These are phyloP conservation scores for Yamadazyma mexicana DNA, from an alignment of 1,139 yeast species.

Conservation along the genomic window DNA sequence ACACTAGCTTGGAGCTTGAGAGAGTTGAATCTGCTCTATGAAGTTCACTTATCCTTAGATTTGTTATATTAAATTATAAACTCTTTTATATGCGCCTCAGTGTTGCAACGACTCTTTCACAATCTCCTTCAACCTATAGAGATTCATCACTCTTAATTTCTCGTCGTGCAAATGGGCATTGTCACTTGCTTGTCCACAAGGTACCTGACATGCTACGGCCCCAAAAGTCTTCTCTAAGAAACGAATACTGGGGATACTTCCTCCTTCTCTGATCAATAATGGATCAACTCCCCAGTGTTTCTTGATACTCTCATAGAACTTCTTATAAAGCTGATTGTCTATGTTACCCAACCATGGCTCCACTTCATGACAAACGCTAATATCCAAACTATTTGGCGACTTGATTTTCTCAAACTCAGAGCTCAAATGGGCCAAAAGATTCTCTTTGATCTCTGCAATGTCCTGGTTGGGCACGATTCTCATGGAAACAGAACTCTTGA, in stretches of 20 bases:
- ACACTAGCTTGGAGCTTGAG: too few species aligned
- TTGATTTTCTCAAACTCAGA: constrained; percentile 33
- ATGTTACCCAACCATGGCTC: constrained; percentile 98
- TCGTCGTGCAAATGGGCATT: constrained; percentile 93
- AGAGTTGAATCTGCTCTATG: too few species aligned
- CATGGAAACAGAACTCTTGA: constrained; percentile 73
- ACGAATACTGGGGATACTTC: constrained; percentile 89
- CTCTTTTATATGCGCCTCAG: constrained; percentile 7
- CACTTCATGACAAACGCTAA: constrained; percentile 75
- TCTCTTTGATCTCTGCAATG: constrained; percentile 52
- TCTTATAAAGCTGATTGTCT: constrained; percentile 65
- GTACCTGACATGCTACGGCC: constrained; percentile 93
- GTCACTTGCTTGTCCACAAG: constrained; percentile 95
- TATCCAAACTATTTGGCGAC: constrained; percentile 59
- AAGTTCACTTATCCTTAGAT: too few species aligned
- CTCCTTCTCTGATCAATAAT: constrained; percentile 89
- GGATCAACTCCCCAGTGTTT: constrained; percentile 73
- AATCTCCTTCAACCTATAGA: constrained; percentile 71
- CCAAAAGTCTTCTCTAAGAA: constrained; percentile 76
- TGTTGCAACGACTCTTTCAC: constrained; percentile 51
- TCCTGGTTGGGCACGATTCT: constrained; percentile 91
- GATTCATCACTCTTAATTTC: constrained; percentile 73
- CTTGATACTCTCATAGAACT: constrained; percentile 58
- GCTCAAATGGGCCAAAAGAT: constrained; percentile 48
- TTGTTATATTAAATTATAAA: too few species aligned